phyloP scores from a whole-genome alignment of 2,329 filamentous ascomycete genomes.

The Colletotrichum ledebouriae region DNA sequence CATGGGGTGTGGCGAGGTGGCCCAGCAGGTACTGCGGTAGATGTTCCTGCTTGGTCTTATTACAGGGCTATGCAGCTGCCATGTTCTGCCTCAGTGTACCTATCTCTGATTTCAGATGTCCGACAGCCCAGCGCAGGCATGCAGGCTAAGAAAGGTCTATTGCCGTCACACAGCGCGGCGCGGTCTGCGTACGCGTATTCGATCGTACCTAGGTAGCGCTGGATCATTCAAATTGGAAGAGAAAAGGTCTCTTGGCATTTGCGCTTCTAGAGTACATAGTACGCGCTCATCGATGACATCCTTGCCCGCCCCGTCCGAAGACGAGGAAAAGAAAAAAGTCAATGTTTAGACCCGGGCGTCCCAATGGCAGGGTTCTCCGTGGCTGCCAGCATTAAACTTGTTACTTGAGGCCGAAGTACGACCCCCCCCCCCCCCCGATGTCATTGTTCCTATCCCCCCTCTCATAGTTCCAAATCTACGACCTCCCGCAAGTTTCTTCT shows the following conservation, averaged over 20 bases:
- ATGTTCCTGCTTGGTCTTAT: constrained; percentile 22
- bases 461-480: constrained; percentile 6
- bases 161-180: constrained; percentile 1
- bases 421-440: constrained; percentile 18
- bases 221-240: neutral
- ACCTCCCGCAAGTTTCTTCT: constrained; percentile 25
- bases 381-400: constrained; percentile 34
- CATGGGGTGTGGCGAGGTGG: neutral
- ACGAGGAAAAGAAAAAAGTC: constrained; percentile 8
- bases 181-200: neutral
- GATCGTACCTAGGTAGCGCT: neutral
- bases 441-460: constrained; percentile 28
- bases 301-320: neutral
- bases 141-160: constrained; percentile 11
- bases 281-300: constrained; percentile 19
- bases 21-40: neutral
- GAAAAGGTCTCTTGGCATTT: neutral
- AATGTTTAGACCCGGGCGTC: constrained; percentile 11
- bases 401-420: constrained; percentile 26
- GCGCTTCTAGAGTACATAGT: neutral
- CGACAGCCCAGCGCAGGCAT: constrained; percentile 8
- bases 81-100: neutral
- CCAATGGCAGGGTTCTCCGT: constrained; percentile 31
- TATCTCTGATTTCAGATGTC: neutral
- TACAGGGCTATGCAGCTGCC: no score